These are phyloP conservation scores for Pistacia atlantica DNA, from an alignment of 345 rosid genomes.

Conservation along the genomic window DNA sequence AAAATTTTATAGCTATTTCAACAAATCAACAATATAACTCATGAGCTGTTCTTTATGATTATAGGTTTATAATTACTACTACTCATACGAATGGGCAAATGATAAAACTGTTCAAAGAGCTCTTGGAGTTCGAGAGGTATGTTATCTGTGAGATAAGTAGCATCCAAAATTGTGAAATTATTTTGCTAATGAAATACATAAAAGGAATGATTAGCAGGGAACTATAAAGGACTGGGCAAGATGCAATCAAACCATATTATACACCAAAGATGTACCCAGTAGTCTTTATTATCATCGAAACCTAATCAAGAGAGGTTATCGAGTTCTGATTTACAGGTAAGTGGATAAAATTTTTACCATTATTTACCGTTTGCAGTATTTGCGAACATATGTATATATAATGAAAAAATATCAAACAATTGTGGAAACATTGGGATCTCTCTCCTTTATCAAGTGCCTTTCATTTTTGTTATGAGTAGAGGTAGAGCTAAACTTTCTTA, in stretches of 20 bases:
- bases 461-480: too few relatives aligned
- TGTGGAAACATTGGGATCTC: too few relatives aligned
- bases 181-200: too few relatives aligned
- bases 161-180: neutral
- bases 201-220: slow-evolving; percentile 18
- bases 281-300: slow-evolving; percentile 19
- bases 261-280: slow-evolving; percentile 4
- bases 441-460: too few relatives aligned
- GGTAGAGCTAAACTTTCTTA: too few relatives aligned
- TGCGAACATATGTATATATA: too few relatives aligned
- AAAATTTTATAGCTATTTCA: neutral
- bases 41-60: too few relatives aligned
- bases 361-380: too few relatives aligned
- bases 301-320: slow-evolving; percentile 18
- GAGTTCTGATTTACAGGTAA: slow-evolving; percentile 36
- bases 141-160: neutral
- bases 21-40: too few relatives aligned
- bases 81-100: slow-evolving; percentile 35
- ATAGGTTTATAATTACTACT: neutral
- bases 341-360: neutral
- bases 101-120: slow-evolving; percentile 33
- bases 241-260: slow-evolving; percentile 32
- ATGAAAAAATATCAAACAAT: too few relatives aligned
- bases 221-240: slow-evolving; percentile 22
- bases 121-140: slow-evolving; percentile 33